These are phyloP conservation scores for Aspergillus nidulans DNA, from an alignment of 495 filamentous ascomycete genomes.

Conservation along the genomic window DNA sequence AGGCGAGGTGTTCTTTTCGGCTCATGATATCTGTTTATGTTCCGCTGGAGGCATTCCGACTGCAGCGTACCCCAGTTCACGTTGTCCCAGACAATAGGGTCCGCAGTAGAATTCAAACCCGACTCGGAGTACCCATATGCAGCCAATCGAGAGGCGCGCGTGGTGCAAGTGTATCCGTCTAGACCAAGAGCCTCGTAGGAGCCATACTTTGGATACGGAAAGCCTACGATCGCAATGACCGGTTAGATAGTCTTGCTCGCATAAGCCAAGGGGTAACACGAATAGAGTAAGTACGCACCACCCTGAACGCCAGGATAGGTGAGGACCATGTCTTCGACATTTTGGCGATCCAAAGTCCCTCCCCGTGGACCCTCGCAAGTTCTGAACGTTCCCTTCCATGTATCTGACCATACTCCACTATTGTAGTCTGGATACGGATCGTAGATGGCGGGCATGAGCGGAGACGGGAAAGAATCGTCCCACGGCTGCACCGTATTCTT, in stretches of 20 bases:
- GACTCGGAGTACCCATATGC: background rate
- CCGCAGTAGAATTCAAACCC: background rate
- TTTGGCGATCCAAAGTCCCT: background rate
- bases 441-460: background rate
- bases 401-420: background rate
- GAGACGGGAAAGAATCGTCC: background rate
- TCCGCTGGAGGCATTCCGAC: background rate
- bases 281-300: background rate
- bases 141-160: background rate
- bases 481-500: background rate
- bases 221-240: background rate
- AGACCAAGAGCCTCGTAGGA: background rate
- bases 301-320: background rate
- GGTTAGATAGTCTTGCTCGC: background rate
- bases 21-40: background rate
- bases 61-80: background rate
- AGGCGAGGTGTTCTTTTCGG: background rate
- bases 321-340: background rate
- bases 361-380: background rate
- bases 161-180: background rate
- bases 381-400: background rate
- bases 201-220: background rate
- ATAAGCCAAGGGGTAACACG: background rate
- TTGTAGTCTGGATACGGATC: background rate
- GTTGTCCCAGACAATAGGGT: background rate